A percentile compares a stretch with the other conserved stretches of the same genome.
phyloP scores from a whole-genome alignment of 306 rosid species.

The Prunus fruticosa region DNA sequence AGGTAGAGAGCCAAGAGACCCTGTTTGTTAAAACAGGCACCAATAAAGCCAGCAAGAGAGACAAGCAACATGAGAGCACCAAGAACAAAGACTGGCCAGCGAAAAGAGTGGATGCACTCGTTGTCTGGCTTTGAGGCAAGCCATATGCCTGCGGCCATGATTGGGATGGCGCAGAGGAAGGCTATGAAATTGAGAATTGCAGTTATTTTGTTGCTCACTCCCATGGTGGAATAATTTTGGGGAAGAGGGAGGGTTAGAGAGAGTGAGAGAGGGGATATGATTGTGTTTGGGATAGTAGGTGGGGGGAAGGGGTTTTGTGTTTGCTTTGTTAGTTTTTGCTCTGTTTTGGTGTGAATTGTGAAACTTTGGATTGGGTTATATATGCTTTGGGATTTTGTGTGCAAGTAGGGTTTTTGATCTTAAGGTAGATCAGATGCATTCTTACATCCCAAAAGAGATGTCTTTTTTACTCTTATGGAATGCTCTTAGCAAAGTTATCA shows the following conservation, averaged over 20 bases:
- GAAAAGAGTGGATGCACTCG: conserved; percentile 66
- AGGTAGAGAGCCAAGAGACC: conserved; percentile 80
- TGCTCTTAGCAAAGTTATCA: too few relatives aligned
- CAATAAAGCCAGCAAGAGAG: conserved; percentile 74
- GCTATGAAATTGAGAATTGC: conserved; percentile 73
- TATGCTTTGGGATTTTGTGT: background rate
- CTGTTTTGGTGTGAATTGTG: conserved; percentile 1
- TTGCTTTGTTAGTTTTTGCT: background rate
- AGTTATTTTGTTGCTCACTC: conserved; percentile 79
- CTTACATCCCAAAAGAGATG: background rate
- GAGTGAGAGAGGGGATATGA: background rate
- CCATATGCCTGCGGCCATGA: conserved; percentile 87
- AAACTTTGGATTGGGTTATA: background rate
- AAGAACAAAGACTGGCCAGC: conserved; percentile 70
- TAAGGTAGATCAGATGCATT: background rate
- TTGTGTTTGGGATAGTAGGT: background rate
- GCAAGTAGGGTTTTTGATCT: background rate
- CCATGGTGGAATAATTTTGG: conserved; percentile 40
- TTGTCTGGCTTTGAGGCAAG: conserved; percentile 81
- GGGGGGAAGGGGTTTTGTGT: background rate
- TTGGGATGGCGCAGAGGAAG: conserved; percentile 62
- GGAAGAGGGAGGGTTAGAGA: too few relatives aligned
- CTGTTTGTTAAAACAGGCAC: conserved; percentile 75
- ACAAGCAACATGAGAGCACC: conserved; percentile 73
- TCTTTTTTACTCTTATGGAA: background rate